Conservation (phyloP, 2,329 filamentous ascomycete genomes). For the Sporothrix variecibatus region DNA sequence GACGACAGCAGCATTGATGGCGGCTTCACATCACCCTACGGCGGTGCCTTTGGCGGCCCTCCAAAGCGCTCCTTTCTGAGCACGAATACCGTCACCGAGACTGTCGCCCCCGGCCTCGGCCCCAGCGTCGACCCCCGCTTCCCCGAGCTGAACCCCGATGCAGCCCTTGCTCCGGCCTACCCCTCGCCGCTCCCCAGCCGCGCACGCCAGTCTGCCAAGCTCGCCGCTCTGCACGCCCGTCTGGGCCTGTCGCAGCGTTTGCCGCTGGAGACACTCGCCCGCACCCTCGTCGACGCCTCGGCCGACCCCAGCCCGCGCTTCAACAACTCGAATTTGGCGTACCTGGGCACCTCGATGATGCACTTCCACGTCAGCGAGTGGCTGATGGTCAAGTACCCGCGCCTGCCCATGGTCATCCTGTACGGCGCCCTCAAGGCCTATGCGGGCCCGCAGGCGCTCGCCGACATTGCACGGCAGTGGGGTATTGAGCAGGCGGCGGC, state of each 20-base stretch:
- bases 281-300: slow-evolving; percentile 80
- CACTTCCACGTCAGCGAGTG: slow-evolving; percentile 88
- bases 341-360: slow-evolving; percentile 79
- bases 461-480: slow-evolving; percentile 79
- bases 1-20: not conserved
- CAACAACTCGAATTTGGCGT: slow-evolving; percentile 85
- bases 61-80: not conserved
- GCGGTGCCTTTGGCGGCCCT: not conserved
- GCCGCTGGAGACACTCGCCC: slow-evolving; percentile 81
- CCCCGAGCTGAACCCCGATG: slow-evolving; percentile 38
- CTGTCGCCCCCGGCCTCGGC: slow-evolving; percentile 3
- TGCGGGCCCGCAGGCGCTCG: slow-evolving; percentile 72
- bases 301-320: slow-evolving; percentile 78
- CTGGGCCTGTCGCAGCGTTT: slow-evolving; percentile 79
- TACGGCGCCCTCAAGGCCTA: slow-evolving; percentile 86
- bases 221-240: slow-evolving; percentile 88
- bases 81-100: not conserved
- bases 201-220: slow-evolving; percentile 77
- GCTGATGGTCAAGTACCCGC: slow-evolving; percentile 85
- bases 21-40: slow-evolving; percentile 9
- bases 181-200: slow-evolving; percentile 72
- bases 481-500: slow-evolving; percentile 85
- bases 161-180: slow-evolving; percentile 40
- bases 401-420: slow-evolving; percentile 83
- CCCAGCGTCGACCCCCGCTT: slow-evolving; percentile 28